Evolutionary conservation across 805 yeast species (phyloP).

Genomic region (Yamadazyma kitorensis): DNA sequence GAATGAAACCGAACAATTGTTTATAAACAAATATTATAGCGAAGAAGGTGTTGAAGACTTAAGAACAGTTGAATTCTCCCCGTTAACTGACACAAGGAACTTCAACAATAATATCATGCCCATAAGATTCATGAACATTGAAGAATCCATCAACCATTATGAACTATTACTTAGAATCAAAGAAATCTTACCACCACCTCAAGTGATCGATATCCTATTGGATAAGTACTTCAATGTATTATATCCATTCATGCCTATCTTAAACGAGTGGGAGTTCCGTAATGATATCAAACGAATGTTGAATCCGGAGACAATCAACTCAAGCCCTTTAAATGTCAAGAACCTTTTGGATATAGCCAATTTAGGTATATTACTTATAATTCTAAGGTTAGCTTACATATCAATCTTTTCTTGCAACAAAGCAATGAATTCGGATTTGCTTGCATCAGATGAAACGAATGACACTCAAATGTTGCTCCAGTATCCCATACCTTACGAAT

Average conservation of each 20-base stretch:
- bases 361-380: constrained; percentile 32
- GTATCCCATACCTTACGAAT: too few relatives aligned
- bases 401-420: constrained; percentile 36
- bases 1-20: too few relatives aligned
- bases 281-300: constrained; percentile 2
- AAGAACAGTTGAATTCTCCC: too few relatives aligned
- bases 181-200: constrained; percentile 5
- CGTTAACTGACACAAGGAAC: too few relatives aligned
- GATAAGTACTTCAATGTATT: constrained; percentile 34
- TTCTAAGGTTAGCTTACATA: constrained; percentile 34
- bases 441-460: too few relatives aligned
- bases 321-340: constrained; percentile 14
- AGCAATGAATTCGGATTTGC: too few relatives aligned
- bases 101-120: too few relatives aligned
- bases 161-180: constrained; percentile 3
- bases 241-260: constrained; percentile 46
- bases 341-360: constrained; percentile 31
- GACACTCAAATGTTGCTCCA: too few relatives aligned
- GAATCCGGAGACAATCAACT: not conserved
- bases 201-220: constrained; percentile 4
- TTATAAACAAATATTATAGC: constrained; percentile 10
- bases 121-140: not conserved
- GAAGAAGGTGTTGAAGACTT: constrained; percentile 13
- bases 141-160: constrained; percentile 1
- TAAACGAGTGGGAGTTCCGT: constrained; percentile 37